A percentile compares a stretch with the other conserved stretches of the same genome.
Conservation (phyloP, 1,139 yeast species). For the Taiozyma sp. region DNA sequence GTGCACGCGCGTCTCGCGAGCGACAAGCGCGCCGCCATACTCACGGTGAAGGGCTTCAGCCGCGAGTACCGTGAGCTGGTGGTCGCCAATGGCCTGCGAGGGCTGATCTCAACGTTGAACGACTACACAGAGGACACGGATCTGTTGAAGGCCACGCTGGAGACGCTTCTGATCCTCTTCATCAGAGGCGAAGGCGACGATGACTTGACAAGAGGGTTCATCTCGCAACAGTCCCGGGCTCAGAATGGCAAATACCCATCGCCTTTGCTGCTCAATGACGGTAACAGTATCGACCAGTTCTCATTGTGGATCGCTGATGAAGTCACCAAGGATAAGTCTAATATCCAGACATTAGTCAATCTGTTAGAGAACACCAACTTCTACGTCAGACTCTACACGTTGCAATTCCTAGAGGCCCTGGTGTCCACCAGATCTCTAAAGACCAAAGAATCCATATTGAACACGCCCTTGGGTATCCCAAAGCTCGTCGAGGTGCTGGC, state of each 20-base stretch:
- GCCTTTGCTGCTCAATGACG: slow-evolving; percentile 59
- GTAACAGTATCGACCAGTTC: slow-evolving; percentile 63
- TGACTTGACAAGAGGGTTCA: slow-evolving; percentile 54
- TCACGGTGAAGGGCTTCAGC: slow-evolving; percentile 86
- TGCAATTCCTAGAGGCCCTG: slow-evolving; percentile 83
- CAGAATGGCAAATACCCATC: slow-evolving; percentile 82
- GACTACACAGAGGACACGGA: slow-evolving; percentile 66
- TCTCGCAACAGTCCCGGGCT: slow-evolving; percentile 70
- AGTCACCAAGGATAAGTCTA: slow-evolving; percentile 64
- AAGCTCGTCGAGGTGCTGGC: slow-evolving; percentile 64
- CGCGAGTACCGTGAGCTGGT: slow-evolving; percentile 88
- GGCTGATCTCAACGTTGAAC: slow-evolving; percentile 62
- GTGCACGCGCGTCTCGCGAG: slow-evolving; percentile 78
- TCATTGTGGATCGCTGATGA: slow-evolving; percentile 96
- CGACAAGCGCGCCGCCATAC: slow-evolving; percentile 88
- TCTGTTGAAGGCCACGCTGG: slow-evolving; percentile 78
- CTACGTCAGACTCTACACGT: slow-evolving; percentile 72
- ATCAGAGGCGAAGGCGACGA: slow-evolving; percentile 59
- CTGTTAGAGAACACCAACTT: slow-evolving; percentile 60
- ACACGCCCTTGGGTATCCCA: slow-evolving; percentile 77
- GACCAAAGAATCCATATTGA: slow-evolving; percentile 69
- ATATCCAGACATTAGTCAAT: slow-evolving; percentile 53
- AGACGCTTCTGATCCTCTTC: slow-evolving; percentile 78
- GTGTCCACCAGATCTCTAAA: slow-evolving; percentile 71
- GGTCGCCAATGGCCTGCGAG: slow-evolving; percentile 82